Evolutionary conservation across 2,329 filamentous ascomycete species (phyloP).

Genomic region (Sphaerulina musiva): DNA sequence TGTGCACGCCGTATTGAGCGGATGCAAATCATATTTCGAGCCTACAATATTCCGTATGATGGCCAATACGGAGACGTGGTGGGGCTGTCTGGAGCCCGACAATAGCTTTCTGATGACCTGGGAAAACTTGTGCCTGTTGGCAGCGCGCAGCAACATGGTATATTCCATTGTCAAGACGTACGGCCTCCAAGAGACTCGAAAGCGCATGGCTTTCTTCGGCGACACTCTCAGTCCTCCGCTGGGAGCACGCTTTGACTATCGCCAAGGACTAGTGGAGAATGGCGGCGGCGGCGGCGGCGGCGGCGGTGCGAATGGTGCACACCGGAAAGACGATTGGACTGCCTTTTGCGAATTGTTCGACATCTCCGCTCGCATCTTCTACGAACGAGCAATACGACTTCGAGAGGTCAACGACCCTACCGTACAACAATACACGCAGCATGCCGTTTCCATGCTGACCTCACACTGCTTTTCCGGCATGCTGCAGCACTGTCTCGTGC

Average conservation of each 20-base stretch:
- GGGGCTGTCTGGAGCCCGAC: slow-evolving; percentile 7
- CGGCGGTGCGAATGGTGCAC: no score
- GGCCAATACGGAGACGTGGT: slow-evolving; percentile 15
- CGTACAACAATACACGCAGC: slow-evolving; percentile 9
- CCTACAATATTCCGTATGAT: slow-evolving; percentile 9
- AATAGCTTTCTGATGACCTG: slow-evolving; percentile 2
- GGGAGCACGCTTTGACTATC: neutral
- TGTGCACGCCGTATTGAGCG: slow-evolving; percentile 12
- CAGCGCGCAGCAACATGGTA: slow-evolving; percentile 9
- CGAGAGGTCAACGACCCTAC: slow-evolving; percentile 4
- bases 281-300: no score
- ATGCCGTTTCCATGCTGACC: slow-evolving; percentile 3
- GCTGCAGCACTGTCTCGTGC: slow-evolving; percentile 15
- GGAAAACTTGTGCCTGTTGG: slow-evolving; percentile 8
- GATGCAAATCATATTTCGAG: slow-evolving; percentile 14
- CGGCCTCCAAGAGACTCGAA: neutral
- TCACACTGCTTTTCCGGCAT: slow-evolving; percentile 6
- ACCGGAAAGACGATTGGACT: slow-evolving; percentile 4
- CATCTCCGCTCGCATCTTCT: slow-evolving; percentile 10
- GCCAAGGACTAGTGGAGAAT: neutral
- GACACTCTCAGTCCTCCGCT: slow-evolving; percentile 2
- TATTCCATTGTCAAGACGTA: neutral
- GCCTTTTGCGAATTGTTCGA: slow-evolving; percentile 7
- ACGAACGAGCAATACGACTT: slow-evolving; percentile 8
- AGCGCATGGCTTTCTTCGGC: neutral